Evolutionary conservation across 352 stramenopile species (phyloP), one percentile per base, ranked within the genome.

Genomic region (Saprolegnia diclina): DNA sequence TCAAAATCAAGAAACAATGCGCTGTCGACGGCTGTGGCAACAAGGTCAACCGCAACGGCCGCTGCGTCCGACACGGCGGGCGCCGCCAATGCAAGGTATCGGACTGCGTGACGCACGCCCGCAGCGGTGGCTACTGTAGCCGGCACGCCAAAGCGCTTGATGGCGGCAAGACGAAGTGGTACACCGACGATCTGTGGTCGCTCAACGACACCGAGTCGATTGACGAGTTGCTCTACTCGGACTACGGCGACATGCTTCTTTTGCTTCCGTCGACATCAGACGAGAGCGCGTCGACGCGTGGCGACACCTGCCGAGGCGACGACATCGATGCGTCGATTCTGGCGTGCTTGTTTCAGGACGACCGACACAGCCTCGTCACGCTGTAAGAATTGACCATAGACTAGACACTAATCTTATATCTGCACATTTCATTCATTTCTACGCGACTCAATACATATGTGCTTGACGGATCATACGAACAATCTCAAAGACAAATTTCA

Each of bases 21-120:
- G 32, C 14, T 19, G 42, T 40, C 26, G 50, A 56, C 4, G 50
- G 50, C 11, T 68, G 62, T 32, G 62, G 24, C 22, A 68, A 13
- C 13, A 26, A 40, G 18, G 42, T 37, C 21, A 26, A 68, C 35
- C 24, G 24, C 52, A 59, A 59, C 24, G 52, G 52, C 13, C 32
- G 42, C 21, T 68, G 62, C 35, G 62, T 68, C 13, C 62, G 62
- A 16, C 62, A 68, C 24, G 62, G 62, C 35, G 62, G 62, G 4
- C 21, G 62, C 32, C 62, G 62, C 24, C 22, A 56, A 18, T 68
- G 62, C 62, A 56, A 61, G 38, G 46, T 57, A 7, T 21, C 26
- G 22, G 40, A 57, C 19, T 68, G 62, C 44, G 35, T 37, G 29
- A 69, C 42, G 9, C 53, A 54, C 26, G 63, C 42, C 11, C 63